These are phyloP conservation scores for Tulasnella sp. DNA, from an alignment of 768 basidiomycete genomes.

Conservation along the genomic window DNA sequence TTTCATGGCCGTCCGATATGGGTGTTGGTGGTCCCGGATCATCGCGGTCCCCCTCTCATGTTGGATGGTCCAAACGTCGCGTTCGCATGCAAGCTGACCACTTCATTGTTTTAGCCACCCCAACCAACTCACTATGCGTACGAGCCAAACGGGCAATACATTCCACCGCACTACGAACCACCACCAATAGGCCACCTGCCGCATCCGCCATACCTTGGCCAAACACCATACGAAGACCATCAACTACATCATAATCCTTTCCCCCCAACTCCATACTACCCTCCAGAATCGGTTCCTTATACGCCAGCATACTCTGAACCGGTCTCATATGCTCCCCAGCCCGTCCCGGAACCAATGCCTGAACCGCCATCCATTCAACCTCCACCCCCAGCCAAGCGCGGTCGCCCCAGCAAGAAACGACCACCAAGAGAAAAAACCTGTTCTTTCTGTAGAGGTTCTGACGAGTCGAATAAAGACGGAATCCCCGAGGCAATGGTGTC, in stretches of 20 bases:
- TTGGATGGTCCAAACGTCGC: not conserved
- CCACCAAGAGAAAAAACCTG: constrained; percentile 59
- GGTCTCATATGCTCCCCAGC: not conserved
- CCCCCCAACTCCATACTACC: constrained; percentile 1
- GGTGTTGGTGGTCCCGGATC: not conserved
- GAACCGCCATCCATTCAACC: not conserved
- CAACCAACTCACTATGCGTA: not conserved
- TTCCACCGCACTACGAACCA: not conserved
- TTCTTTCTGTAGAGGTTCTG: constrained; percentile 71
- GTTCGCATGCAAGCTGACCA: not conserved
- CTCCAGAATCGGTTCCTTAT: not conserved
- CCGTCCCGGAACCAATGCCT: constrained; percentile 1
- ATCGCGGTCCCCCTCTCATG: not conserved
- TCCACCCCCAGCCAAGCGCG: constrained; percentile 30
- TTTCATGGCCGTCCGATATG: not conserved
- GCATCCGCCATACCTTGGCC: not conserved
- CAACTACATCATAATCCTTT: not conserved
- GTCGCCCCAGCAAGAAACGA: constrained; percentile 34
- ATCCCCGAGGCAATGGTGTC: constrained; percentile 66
- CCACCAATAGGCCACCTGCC: constrained; percentile 2
- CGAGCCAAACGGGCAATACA: constrained; percentile 1
- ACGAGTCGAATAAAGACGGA: constrained; percentile 53
- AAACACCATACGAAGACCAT: constrained; percentile 5
- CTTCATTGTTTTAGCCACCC: not conserved
- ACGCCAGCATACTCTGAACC: constrained; percentile 4